phyloP scores from a whole-genome alignment of 2,329 filamentous ascomycete genomes.

The Aureobasidium sp. region DNA sequence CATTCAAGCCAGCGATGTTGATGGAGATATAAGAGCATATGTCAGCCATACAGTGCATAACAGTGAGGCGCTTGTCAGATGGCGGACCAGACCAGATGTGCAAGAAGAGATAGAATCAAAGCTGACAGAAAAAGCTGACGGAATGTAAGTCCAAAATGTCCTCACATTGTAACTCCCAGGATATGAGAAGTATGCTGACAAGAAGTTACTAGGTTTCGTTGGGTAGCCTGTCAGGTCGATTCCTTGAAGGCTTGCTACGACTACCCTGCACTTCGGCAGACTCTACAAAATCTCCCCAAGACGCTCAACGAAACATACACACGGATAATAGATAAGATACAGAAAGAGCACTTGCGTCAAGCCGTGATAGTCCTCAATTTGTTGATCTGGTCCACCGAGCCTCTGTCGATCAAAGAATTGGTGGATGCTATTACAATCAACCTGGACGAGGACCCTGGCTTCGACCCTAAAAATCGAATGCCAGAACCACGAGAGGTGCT shows the following conservation, averaged over 20 bases:
- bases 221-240: constrained; percentile 4
- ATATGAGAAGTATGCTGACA: neutral
- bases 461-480: neutral
- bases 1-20: neutral
- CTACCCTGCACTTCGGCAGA: neutral
- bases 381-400: neutral
- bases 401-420: neutral
- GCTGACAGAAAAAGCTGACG: neutral
- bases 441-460: neutral
- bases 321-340: neutral
- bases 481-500: neutral
- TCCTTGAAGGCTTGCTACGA: neutral
- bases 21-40: constrained; percentile 6
- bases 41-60: neutral
- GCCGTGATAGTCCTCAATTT: neutral
- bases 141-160: neutral
- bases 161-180: too few relatives aligned
- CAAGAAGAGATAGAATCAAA: neutral
- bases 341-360: neutral
- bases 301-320: neutral
- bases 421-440: neutral
- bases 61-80: neutral
- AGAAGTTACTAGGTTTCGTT: neutral
- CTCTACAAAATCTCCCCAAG: neutral
- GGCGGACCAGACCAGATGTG: neutral